Conservation (phyloP, 495 filamentous ascomycete species). For the Daldinia vernicosa region DNA sequence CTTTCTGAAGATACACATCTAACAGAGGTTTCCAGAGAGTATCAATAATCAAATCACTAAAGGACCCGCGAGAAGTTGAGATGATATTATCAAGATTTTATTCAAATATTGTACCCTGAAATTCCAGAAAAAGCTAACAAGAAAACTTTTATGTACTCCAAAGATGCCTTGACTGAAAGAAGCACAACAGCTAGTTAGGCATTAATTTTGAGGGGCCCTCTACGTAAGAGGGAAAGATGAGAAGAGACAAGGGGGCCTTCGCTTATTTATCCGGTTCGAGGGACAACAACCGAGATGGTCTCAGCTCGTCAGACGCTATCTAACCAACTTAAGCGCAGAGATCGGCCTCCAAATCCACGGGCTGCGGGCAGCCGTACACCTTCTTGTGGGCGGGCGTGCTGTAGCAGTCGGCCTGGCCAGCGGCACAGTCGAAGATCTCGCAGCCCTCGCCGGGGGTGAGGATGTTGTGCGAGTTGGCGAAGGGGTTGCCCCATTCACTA, state of each 20-base stretch:
- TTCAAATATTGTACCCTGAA: neutral
- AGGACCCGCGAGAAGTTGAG: neutral
- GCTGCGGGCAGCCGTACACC: constrained; percentile 44
- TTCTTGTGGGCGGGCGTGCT: constrained; percentile 37
- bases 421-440: constrained; percentile 42
- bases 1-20: neutral
- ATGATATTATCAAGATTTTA: neutral
- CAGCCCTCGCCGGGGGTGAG: constrained; percentile 39
- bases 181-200: neutral
- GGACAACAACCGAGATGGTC: neutral
- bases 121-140: no score
- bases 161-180: neutral
- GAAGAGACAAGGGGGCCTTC: neutral
- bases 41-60: no score
- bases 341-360: constrained; percentile 34
- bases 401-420: constrained; percentile 38
- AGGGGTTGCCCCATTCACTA: constrained; percentile 46
- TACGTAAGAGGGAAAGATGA: neutral
- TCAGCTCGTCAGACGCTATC: no score
- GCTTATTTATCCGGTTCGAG: neutral
- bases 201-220: neutral
- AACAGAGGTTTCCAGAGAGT: neutral
- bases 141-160: neutral
- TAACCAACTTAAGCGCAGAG: constrained; percentile 10
- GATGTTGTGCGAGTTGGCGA: constrained; percentile 35